phyloP scores from a whole-genome alignment of 352 stramenopile genomes.

The Globisporangium lucens region DNA sequence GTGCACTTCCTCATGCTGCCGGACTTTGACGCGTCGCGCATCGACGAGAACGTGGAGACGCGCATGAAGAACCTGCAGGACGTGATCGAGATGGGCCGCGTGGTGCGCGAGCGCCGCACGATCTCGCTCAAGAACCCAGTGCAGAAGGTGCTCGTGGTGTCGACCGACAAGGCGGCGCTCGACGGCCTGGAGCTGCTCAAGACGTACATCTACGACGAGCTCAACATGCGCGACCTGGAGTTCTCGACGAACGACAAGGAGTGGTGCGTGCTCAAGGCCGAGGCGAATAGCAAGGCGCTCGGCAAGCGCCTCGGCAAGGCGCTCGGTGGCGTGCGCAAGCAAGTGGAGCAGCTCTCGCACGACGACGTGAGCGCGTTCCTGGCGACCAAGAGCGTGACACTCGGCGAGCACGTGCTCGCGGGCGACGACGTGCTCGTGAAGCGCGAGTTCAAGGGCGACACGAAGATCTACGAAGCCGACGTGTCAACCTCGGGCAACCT shows the following conservation, averaged over 20 bases:
- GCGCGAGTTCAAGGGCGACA: conserved; percentile 92
- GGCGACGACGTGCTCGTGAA: conserved; percentile 94
- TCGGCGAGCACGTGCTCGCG: conserved; percentile 70
- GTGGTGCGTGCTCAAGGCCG: conserved; percentile 93
- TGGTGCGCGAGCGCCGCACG: conserved; percentile 95
- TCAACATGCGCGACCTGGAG: conserved; percentile 95
- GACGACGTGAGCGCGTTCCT: conserved; percentile 69
- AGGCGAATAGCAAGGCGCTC: conserved; percentile 93
- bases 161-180: conserved; percentile 77
- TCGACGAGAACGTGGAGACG: conserved; percentile 93
- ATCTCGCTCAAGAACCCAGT: conserved; percentile 98
- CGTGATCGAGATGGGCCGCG: conserved; percentile 96
- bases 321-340: conserved; percentile 90
- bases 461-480: conserved; percentile 90
- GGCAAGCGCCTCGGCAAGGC: conserved; percentile 97
- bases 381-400: conserved; percentile 77
- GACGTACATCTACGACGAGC: conserved; percentile 96
- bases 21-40: conserved; percentile 87
- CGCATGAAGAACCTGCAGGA: conserved; percentile 95
- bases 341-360: conserved; percentile 65
- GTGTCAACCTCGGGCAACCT: conserved; percentile 87
- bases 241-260: conserved; percentile 88
- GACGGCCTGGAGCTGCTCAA: conserved; percentile 77
- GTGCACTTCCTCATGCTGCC: conserved; percentile 97
- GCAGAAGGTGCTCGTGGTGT: conserved; percentile 95